Conservation (phyloP, 2,329 filamentous ascomycete genomes). For the Alternaria arbusti region DNA sequence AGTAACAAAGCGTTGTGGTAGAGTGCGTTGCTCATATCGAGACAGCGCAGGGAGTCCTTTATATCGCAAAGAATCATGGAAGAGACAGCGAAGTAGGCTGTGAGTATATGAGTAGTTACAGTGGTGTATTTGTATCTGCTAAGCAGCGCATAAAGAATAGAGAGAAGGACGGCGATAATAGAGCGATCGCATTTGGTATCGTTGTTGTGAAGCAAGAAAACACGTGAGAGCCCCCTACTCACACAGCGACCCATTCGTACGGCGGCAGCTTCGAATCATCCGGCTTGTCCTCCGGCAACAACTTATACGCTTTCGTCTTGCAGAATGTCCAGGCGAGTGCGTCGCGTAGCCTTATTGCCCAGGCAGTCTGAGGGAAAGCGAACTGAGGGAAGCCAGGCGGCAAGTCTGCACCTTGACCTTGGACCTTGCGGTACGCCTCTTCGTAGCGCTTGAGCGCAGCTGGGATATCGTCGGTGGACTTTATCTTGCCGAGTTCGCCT, state of each 20-base stretch:
- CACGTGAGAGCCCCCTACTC: neutral
- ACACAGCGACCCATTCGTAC: conserved; percentile 12
- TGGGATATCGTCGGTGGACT: conserved; percentile 19
- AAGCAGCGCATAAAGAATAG: neutral
- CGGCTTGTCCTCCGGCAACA: neutral
- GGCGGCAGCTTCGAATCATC: neutral
- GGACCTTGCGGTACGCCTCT: conserved; percentile 20
- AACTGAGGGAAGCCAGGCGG: conserved; percentile 26
- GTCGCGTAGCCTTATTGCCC: conserved; percentile 29
- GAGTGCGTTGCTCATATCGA: neutral
- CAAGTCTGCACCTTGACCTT: conserved; percentile 19
- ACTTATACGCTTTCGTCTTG: conserved; percentile 11
- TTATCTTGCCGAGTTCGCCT: conserved; percentile 42
- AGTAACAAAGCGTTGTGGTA: neutral
- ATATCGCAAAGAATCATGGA: neutral
- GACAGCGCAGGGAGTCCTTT: neutral
- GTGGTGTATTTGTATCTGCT: neutral
- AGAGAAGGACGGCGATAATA: neutral
- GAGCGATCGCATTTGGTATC: neutral
- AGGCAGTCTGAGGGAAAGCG: conserved; percentile 39
- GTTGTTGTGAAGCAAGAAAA: neutral
- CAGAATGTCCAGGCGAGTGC: neutral
- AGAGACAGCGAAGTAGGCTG: neutral
- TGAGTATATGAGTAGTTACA: neutral
- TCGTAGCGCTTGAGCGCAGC: conserved; percentile 32